phyloP scores from a whole-genome alignment of 345 rosid species.

The Passiflora organensis region DNA sequence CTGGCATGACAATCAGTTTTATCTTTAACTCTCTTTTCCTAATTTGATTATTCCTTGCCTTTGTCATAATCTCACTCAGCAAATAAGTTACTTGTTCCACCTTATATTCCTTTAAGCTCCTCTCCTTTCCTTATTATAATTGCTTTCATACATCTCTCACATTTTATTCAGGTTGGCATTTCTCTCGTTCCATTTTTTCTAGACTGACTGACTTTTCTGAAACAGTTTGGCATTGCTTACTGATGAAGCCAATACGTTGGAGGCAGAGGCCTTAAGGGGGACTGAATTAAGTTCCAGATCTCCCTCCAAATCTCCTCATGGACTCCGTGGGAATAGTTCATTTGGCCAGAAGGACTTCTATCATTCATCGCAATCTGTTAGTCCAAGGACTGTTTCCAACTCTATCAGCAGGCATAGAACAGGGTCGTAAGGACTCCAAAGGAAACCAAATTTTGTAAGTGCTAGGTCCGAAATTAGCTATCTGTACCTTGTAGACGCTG shows the following conservation, averaged over 20 bases:
- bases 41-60: neutral
- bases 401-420: constrained; percentile 52
- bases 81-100: neutral
- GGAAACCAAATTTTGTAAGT: constrained; percentile 27
- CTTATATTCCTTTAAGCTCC: neutral
- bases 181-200: neutral
- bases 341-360: constrained; percentile 33
- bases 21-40: neutral
- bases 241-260: constrained; percentile 61
- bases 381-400: constrained; percentile 29
- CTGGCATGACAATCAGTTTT: neutral
- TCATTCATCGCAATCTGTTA: constrained; percentile 26
- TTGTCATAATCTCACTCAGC: neutral
- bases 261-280: constrained; percentile 40
- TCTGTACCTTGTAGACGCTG: no score
- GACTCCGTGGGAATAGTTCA: constrained; percentile 11
- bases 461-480: neutral
- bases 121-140: neutral
- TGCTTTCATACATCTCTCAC: neutral
- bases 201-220: neutral
- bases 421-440: constrained; percentile 24
- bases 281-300: constrained; percentile 37
- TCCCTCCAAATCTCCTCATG: constrained; percentile 31
- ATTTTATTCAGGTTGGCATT: neutral
- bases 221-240: constrained; percentile 54